phyloP scores from a whole-genome alignment of 2,329 filamentous ascomycete species.

The Neopestalotiopsis rosae region DNA sequence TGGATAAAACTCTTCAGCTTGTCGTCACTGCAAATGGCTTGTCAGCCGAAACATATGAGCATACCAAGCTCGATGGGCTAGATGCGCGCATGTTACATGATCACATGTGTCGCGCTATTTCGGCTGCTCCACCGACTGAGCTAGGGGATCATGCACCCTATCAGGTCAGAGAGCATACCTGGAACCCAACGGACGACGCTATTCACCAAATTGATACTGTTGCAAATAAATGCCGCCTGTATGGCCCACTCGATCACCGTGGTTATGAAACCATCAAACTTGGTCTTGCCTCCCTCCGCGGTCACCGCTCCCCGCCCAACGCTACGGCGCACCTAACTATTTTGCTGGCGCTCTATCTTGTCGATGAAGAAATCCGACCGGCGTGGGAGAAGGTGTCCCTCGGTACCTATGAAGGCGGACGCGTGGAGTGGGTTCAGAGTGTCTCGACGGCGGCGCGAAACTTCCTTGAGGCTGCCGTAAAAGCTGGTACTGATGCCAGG shows the following conservation, averaged over 20 bases:
- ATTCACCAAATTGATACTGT: slow-evolving; percentile 17
- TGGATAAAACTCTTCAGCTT: slow-evolving; percentile 25
- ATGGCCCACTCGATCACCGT: slow-evolving; percentile 20
- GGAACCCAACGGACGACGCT: slow-evolving; percentile 8
- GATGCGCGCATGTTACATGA: slow-evolving; percentile 22
- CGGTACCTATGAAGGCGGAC: slow-evolving; percentile 17
- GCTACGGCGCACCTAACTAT: slow-evolving; percentile 22
- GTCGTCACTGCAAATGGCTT: slow-evolving; percentile 24
- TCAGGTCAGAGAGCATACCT: slow-evolving; percentile 5
- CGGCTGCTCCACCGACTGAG: background rate
- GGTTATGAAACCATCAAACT: slow-evolving; percentile 14
- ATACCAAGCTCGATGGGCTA: slow-evolving; percentile 26
- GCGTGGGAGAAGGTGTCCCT: slow-evolving; percentile 25
- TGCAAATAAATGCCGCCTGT: slow-evolving; percentile 1
- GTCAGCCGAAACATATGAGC: slow-evolving; percentile 23
- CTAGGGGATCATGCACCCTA: background rate
- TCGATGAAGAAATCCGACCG: slow-evolving; percentile 21
- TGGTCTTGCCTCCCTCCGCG: slow-evolving; percentile 17
- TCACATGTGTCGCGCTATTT: slow-evolving; percentile 14
- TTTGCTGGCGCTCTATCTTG: slow-evolving; percentile 20
- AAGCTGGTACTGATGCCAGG: background rate
- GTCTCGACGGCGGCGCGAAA: slow-evolving; percentile 19
- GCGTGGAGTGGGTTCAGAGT: slow-evolving; percentile 26
- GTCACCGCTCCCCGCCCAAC: slow-evolving; percentile 18
- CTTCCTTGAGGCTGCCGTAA: slow-evolving; percentile 20